Evolutionary conservation across 23 red algal species (phyloP), one percentile per base, ranked within the genome.

Genomic region (Gracilaria domingensis): DNA sequence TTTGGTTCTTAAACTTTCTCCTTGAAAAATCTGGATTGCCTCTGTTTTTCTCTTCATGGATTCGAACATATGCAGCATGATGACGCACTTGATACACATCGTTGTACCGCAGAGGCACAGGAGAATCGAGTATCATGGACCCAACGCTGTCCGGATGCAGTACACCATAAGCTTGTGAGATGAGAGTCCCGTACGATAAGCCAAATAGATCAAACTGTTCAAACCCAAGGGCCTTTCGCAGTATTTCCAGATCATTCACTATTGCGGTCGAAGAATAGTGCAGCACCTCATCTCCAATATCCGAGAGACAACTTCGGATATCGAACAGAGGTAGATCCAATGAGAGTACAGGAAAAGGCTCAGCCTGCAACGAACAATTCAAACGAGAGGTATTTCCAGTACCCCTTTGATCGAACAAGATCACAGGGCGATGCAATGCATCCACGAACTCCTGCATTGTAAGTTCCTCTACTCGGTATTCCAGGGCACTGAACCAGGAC

Each of bases 131-230:
- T 36, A 67, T 2, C 62, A 67, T 30, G 0, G 62, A 67, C 2
- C 16, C 13, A 12, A 67, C 33, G 62, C 62, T 67, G 62, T 67
- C 33, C 8, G 62, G 67, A 42, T 37, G 44, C 17, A 73, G 67
- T 12, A 73, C 67, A 0, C 67, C 67, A 42, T 73, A 73, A 5
- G 67, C 67, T 40, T 73, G 67, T 9, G 67, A 37, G 11, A 73
- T 73, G 9, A 73, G 67, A 42, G 33, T 42, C 7, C 67, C 67
- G 16, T 73, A 73, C 0, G 67, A 73, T 4, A 73, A 4, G 1
- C 67, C 67, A 73, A 73, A 40, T 24, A 73, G 38, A 73, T 73
- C 67, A 17, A 73, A 24, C 38, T 73, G 67, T 24, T 40, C 18
- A 18, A 73, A 73, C 42, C 38, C 38, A 4, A 73, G 67, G 0